Percentiles rank a stretch among this genome's conserved stretches.
These are phyloP conservation scores for Nyssa sinensis DNA, from an alignment of 148 eudicot species.

Conservation along the genomic window DNA sequence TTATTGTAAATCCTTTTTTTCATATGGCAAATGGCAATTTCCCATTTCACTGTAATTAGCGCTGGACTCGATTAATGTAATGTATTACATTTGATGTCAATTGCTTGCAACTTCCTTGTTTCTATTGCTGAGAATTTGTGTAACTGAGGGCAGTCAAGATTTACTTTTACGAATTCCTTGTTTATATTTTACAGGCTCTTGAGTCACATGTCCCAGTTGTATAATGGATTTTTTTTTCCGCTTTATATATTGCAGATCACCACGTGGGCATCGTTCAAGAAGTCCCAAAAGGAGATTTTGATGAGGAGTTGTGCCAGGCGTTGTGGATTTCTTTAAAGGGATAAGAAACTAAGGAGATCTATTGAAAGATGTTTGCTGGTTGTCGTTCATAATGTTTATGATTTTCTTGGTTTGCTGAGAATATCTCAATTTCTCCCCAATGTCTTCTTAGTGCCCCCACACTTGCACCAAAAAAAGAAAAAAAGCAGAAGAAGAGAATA, in stretches of 20 bases:
- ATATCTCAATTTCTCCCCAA: background rate
- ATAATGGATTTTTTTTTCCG: background rate
- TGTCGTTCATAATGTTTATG: background rate
- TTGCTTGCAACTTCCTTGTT: too few species aligned
- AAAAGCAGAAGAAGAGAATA: too few species aligned
- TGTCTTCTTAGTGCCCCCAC: background rate
- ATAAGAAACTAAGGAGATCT: background rate
- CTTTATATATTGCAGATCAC: slow-evolving; percentile 42
- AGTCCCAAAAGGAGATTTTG: slow-evolving; percentile 74
- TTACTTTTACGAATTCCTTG: too few species aligned
- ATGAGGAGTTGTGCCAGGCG: slow-evolving; percentile 1
- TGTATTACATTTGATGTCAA: background rate
- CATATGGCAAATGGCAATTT: too few species aligned
- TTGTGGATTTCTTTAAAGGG: slow-evolving; percentile 4
- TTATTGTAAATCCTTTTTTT: too few species aligned
- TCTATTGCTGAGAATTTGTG: too few species aligned
- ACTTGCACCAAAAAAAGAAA: background rate
- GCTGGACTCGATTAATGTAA: too few species aligned
- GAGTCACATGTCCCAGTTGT: background rate
- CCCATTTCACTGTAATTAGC: too few species aligned
- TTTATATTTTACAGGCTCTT: background rate
- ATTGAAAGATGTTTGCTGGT: background rate
- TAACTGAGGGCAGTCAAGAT: too few species aligned
- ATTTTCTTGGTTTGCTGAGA: slow-evolving; percentile 1
- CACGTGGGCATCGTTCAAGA: slow-evolving; percentile 66